Conservation (phyloP, 495 filamentous ascomycete genomes). For the Trichoderma asperelloides region DNA sequence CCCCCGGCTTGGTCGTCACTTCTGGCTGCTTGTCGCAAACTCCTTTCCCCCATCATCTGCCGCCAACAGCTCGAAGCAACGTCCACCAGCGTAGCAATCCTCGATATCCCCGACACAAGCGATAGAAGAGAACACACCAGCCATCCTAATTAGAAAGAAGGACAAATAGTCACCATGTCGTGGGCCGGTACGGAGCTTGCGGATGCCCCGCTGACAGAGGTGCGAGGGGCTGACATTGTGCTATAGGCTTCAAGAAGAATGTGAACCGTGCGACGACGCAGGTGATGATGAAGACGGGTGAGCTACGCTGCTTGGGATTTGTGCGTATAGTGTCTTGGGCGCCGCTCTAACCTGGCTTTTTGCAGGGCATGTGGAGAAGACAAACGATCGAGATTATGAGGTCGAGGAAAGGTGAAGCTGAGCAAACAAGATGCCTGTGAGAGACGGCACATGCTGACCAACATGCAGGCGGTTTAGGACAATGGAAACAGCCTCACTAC, state of each 20-base stretch:
- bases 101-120: not conserved
- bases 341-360: conserved; percentile 6
- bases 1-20: conserved; percentile 7
- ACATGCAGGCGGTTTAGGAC: conserved; percentile 72
- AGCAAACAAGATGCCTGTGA: not conserved
- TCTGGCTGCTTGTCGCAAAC: conserved; percentile 13
- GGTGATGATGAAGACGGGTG: conserved; percentile 99
- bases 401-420: conserved; percentile 75
- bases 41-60: not conserved
- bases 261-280: conserved; percentile 97
- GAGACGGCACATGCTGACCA: conserved; percentile 3
- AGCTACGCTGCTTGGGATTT: conserved; percentile 1
- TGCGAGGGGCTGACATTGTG: not conserved
- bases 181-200: conserved; percentile 44
- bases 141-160: not conserved
- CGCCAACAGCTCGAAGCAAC: not conserved
- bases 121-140: not conserved
- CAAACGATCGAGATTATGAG: conserved; percentile 96
- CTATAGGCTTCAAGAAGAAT: conserved; percentile 92
- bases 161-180: conserved; percentile 36
- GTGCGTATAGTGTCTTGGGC: not conserved
- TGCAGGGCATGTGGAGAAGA: conserved; percentile 89
- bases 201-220: conserved; percentile 8
- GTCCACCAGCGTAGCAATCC: not conserved
- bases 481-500: conserved; percentile 86